Conservation (phyloP, 1,139 yeast species). For the Hansenula sp. region DNA sequence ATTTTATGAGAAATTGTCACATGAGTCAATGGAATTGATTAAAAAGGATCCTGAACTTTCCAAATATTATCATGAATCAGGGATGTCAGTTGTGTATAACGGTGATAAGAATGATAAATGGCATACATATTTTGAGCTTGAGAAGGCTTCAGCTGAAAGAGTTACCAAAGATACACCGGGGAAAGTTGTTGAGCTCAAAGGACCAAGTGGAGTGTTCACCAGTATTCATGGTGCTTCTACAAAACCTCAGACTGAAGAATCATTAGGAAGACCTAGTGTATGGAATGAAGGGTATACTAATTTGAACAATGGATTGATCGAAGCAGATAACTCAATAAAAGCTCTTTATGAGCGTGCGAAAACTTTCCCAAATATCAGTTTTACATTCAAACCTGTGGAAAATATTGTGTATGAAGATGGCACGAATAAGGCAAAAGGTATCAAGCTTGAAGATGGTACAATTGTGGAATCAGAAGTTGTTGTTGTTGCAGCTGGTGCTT, state of each 20-base stretch:
- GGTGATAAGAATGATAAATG: not conserved
- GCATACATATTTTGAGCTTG: not conserved
- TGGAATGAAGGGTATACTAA: constrained; percentile 3
- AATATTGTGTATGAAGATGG: not conserved
- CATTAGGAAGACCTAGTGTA: not conserved
- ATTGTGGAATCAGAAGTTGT: constrained; percentile 27
- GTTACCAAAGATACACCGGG: not conserved
- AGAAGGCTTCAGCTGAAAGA: not conserved
- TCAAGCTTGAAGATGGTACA: constrained; percentile 26
- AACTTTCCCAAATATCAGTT: not conserved
- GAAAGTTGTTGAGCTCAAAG: not conserved
- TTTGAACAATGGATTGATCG: constrained; percentile 1
- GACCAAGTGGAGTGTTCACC: not conserved
- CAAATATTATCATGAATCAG: not conserved
- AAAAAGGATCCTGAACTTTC: constrained; percentile 2
- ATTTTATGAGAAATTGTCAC: constrained; percentile 33
- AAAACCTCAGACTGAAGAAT: not conserved
- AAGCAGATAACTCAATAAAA: not conserved
- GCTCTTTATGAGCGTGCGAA: constrained; percentile 3
- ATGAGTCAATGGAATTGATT: constrained; percentile 22
- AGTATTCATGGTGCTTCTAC: not conserved
- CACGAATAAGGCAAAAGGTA: constrained; percentile 21
- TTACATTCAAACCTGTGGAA: constrained; percentile 1
- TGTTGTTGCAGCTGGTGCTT: constrained; percentile 36
- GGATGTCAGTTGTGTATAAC: constrained; percentile 1